phyloP scores from a whole-genome alignment of 148 eudicot species.

The Vaccinium vitisidaea region DNA sequence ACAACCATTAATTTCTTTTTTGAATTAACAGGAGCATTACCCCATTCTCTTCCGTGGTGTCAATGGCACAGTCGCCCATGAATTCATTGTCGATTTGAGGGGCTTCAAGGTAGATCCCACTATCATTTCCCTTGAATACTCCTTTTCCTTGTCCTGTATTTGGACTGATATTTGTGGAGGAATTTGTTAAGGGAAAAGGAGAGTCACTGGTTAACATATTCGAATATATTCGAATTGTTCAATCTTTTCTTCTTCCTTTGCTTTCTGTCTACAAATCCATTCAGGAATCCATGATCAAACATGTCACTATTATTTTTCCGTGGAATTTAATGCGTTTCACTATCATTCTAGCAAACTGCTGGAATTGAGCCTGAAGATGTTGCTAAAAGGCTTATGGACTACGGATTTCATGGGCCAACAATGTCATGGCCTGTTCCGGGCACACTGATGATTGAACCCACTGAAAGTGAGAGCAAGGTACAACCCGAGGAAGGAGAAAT shows the following conservation, averaged over 20 bases:
- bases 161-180: neutral
- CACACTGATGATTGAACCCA: constrained; percentile 99
- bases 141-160: neutral
- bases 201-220: neutral
- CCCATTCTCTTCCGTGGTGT: constrained; percentile 97
- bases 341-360: constrained; percentile 66
- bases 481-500: neutral
- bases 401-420: constrained; percentile 96
- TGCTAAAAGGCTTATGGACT: constrained; percentile 96
- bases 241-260: neutral
- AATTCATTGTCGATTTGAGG: constrained; percentile 89
- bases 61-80: constrained; percentile 97
- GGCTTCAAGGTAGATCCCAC: constrained; percentile 67
- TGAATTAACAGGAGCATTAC: constrained; percentile 57
- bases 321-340: constrained; percentile 20
- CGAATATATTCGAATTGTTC: neutral
- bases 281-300: neutral
- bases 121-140: neutral
- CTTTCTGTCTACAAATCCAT: neutral
- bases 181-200: neutral
- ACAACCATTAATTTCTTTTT: neutral
- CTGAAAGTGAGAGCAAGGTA: constrained; percentile 99
- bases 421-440: constrained; percentile 99
- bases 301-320: neutral
- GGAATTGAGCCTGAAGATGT: constrained; percentile 97